phyloP scores from a whole-genome alignment of 2,329 filamentous ascomycete species.

The Exophiala phaeomuriformis region DNA sequence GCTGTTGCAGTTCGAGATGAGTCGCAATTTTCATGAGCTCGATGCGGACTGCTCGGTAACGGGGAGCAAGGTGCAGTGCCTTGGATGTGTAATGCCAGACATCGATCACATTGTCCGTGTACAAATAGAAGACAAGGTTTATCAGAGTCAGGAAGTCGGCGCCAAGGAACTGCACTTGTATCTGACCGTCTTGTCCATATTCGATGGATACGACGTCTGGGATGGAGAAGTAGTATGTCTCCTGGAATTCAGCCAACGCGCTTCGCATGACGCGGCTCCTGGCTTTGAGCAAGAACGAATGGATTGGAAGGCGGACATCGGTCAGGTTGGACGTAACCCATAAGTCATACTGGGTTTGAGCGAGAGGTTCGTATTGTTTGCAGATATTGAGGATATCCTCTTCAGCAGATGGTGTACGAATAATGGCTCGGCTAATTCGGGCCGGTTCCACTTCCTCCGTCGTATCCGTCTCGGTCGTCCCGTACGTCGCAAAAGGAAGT shows the following conservation, averaged over 20 bases:
- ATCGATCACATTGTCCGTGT: conserved; percentile 71
- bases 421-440: conserved; percentile 36
- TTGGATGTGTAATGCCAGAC: conserved; percentile 75
- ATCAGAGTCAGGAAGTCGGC: conserved; percentile 72
- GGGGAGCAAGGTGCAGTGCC: conserved; percentile 56
- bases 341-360: conserved; percentile 30
- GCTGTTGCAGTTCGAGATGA: conserved; percentile 58
- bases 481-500: conserved; percentile 59
- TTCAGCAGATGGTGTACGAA: conserved; percentile 43
- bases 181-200: conserved; percentile 44
- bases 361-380: conserved; percentile 23
- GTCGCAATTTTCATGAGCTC: conserved; percentile 85
- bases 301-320: conserved; percentile 66
- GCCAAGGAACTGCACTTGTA: conserved; percentile 58
- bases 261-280: conserved; percentile 63
- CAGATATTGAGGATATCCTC: conserved; percentile 32
- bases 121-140: conserved; percentile 71
- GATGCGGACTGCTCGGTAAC: conserved; percentile 70
- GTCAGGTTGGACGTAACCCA: conserved; percentile 53
- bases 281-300: conserved; percentile 70
- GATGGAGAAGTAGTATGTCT: conserved; percentile 48
- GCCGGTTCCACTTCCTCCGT: conserved; percentile 28
- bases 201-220: conserved; percentile 56
- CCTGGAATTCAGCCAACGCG: conserved; percentile 53
- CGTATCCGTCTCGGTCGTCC: conserved; percentile 39